phyloP scores from a whole-genome alignment of 306 rosid genomes.

The Sphenostylis stenocarpa region DNA sequence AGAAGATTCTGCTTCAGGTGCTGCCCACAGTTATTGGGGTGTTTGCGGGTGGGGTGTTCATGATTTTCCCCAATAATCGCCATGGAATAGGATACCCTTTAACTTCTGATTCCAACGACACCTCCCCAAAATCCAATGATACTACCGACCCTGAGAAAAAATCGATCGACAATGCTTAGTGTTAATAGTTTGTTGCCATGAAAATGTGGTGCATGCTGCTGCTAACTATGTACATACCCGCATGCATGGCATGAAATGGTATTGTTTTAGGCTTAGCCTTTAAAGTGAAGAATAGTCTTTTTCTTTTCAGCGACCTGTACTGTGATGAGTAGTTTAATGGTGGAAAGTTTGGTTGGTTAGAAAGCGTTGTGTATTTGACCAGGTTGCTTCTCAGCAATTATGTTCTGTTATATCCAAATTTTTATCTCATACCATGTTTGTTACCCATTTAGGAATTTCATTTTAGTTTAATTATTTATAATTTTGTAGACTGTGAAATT shows the following conservation, averaged over 20 bases:
- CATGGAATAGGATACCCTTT: slow-evolving; percentile 82
- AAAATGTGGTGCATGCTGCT: too few species aligned
- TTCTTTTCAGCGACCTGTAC: too few species aligned
- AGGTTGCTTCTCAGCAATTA: not conserved
- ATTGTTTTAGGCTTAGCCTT: too few species aligned
- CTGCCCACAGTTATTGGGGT: slow-evolving; percentile 62
- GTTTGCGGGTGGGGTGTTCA: slow-evolving; percentile 50
- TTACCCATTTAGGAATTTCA: too few species aligned
- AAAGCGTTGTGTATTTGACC: not conserved
- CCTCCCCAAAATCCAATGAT: slow-evolving; percentile 7
- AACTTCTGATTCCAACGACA: not conserved
- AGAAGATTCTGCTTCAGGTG: slow-evolving; percentile 50
- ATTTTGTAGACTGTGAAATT: too few species aligned
- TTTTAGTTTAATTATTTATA: too few species aligned
- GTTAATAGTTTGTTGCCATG: too few species aligned
- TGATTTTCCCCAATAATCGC: slow-evolving; percentile 61
- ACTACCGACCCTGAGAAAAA: not conserved
- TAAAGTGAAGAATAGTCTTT: too few species aligned
- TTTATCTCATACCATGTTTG: not conserved
- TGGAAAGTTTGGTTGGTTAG: not conserved
- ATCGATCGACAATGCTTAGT: not conserved
- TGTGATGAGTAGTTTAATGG: not conserved
- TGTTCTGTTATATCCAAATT: too few species aligned
- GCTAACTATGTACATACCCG: not conserved
- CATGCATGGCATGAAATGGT: not conserved